Evolutionary conservation across 768 basidiomycete genomes (phyloP).

Genomic region (Mrakia blollopis): DNA sequence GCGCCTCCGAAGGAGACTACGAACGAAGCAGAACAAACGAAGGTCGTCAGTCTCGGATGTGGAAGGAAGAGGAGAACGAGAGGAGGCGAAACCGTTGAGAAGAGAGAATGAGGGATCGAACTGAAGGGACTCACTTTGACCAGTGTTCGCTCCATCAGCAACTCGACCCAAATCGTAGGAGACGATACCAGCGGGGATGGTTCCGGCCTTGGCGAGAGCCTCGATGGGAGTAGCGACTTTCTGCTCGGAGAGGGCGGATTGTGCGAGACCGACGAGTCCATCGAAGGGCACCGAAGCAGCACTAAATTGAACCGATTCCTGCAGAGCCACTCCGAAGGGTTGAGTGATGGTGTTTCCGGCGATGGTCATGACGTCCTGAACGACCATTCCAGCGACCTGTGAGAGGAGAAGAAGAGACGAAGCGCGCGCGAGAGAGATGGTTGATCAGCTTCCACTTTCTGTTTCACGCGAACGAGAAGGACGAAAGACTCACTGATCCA

Average conservation of each 20-base stretch:
- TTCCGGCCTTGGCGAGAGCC: slow-evolving; percentile 55
- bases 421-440: neutral
- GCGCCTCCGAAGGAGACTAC: neutral
- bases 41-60: neutral
- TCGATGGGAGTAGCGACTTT: slow-evolving; percentile 64
- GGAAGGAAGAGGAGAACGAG: too few species aligned
- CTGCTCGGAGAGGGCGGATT: slow-evolving; percentile 65
- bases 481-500: neutral
- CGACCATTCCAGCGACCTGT: slow-evolving; percentile 56
- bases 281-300: slow-evolving; percentile 47
- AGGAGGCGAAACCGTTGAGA: neutral
- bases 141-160: slow-evolving; percentile 56
- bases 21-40: neutral
- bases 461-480: too few species aligned
- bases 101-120: too few species aligned
- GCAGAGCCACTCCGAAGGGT: slow-evolving; percentile 60
- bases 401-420: neutral
- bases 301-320: slow-evolving; percentile 36
- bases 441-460: neutral
- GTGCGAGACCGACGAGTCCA: slow-evolving; percentile 68
- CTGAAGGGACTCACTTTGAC: neutral
- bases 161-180: slow-evolving; percentile 77
- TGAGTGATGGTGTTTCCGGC: slow-evolving; percentile 61
- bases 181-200: slow-evolving; percentile 61
- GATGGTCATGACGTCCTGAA: slow-evolving; percentile 60